Conservation (phyloP, 305 asterid genomes). For the Striga hermonthica region DNA sequence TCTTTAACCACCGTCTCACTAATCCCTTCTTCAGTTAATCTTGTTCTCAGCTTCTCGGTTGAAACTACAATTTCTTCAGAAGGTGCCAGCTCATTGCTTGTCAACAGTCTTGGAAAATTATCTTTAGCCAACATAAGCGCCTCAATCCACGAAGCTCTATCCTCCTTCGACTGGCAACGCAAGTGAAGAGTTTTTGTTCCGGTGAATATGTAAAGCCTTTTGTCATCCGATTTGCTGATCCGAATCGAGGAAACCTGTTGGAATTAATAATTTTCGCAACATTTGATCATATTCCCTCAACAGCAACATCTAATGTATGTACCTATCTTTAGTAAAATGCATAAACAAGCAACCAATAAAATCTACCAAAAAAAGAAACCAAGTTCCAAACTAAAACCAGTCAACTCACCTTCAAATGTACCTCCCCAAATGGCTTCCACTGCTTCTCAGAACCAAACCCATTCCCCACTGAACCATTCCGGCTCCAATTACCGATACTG, state of each 20-base stretch:
- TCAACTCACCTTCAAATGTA: constrained; percentile 83
- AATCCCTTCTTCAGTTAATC: constrained; percentile 72
- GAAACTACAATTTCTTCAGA: constrained; percentile 84
- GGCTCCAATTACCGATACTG: constrained; percentile 40
- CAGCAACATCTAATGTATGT: background rate
- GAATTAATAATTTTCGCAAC: background rate
- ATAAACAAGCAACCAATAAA: constrained; percentile 16
- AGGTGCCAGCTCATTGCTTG: constrained; percentile 76
- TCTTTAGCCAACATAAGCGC: constrained; percentile 78
- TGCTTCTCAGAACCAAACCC: constrained; percentile 48
- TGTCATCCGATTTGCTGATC: constrained; percentile 96
- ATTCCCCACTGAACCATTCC: constrained; percentile 32
- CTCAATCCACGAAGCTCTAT: constrained; percentile 58
- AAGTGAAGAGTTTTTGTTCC: constrained; percentile 96
- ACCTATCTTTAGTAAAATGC: background rate
- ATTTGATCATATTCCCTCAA: background rate
- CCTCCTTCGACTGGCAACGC: constrained; percentile 86
- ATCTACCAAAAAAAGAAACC: background rate
- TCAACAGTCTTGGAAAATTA: constrained; percentile 81
- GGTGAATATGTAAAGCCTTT: constrained; percentile 90
- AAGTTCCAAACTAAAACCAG: constrained; percentile 17
- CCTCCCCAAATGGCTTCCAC: constrained; percentile 90
- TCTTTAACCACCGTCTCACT: constrained; percentile 65
- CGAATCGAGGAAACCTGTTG: constrained; percentile 91
- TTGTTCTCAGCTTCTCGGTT: constrained; percentile 70